These are phyloP conservation scores for Suhomyces kunorum DNA, from an alignment of 1,139 yeast genomes.

Conservation along the genomic window DNA sequence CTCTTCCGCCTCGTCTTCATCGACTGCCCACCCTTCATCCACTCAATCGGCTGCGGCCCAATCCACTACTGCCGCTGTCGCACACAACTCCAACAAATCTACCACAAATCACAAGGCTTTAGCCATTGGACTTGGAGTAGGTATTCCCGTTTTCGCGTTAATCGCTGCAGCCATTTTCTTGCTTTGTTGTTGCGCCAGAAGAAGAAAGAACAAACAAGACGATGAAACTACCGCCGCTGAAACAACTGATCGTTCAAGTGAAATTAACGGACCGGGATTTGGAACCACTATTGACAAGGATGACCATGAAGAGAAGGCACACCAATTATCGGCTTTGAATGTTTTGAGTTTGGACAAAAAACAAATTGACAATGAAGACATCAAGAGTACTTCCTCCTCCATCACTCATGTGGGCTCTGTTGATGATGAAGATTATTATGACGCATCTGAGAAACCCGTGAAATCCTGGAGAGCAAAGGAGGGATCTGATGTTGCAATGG, in stretches of 20 bases:
- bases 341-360: slow-evolving; percentile 52
- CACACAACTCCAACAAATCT: not conserved
- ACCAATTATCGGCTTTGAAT: slow-evolving; percentile 51
- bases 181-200: slow-evolving; percentile 59
- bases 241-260: slow-evolving; percentile 38
- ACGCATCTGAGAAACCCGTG: slow-evolving; percentile 44
- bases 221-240: slow-evolving; percentile 20
- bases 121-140: slow-evolving; percentile 90
- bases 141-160: slow-evolving; percentile 62
- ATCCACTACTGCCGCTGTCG: slow-evolving; percentile 17
- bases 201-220: slow-evolving; percentile 33
- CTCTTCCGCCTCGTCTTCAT: slow-evolving; percentile 19
- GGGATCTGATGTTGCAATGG: slow-evolving; percentile 24
- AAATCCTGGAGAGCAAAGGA: slow-evolving; percentile 76
- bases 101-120: slow-evolving; percentile 46
- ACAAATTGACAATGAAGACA: slow-evolving; percentile 22
- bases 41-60: slow-evolving; percentile 21
- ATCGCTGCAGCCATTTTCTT: slow-evolving; percentile 50
- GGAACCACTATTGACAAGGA: slow-evolving; percentile 35
- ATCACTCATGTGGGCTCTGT: slow-evolving; percentile 41
- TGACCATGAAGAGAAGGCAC: slow-evolving; percentile 36
- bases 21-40: slow-evolving; percentile 21
- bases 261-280: slow-evolving; percentile 38
- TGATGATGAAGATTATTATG: slow-evolving; percentile 30
- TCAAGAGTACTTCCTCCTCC: slow-evolving; percentile 34